Conservation (phyloP, 1,139 yeast genomes). For the Yamadazyma spencermartinsiae region DNA sequence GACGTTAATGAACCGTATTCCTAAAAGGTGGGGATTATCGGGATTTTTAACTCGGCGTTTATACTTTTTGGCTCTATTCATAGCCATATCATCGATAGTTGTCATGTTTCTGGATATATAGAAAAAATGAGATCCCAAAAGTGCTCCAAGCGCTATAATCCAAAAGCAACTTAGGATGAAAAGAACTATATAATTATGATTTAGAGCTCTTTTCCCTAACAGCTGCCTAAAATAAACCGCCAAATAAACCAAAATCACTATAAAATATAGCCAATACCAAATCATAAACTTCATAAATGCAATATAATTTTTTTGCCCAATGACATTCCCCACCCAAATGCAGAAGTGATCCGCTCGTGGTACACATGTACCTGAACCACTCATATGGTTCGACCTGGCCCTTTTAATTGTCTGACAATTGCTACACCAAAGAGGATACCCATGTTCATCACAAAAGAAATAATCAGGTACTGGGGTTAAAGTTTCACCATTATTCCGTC, state of each 20-base stretch:
- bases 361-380: slow-evolving; percentile 44
- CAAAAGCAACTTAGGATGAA: slow-evolving; percentile 42
- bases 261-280: slow-evolving; percentile 35
- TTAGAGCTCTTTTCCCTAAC: slow-evolving; percentile 29
- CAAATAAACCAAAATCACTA: slow-evolving; percentile 25
- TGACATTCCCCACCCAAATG: slow-evolving; percentile 57
- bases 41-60: slow-evolving; percentile 19
- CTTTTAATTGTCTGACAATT: slow-evolving; percentile 53
- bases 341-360: slow-evolving; percentile 69
- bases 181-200: slow-evolving; percentile 48
- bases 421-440: slow-evolving; percentile 64
- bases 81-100: slow-evolving; percentile 39
- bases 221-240: slow-evolving; percentile 27
- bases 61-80: slow-evolving; percentile 25
- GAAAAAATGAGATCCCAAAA: slow-evolving; percentile 36
- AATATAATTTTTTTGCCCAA: slow-evolving; percentile 57
- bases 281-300: slow-evolving; percentile 51
- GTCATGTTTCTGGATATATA: slow-evolving; percentile 46
- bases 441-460: slow-evolving; percentile 58
- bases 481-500: slow-evolving; percentile 8
- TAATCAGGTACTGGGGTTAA: slow-evolving; percentile 40
- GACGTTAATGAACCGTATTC: slow-evolving; percentile 35
- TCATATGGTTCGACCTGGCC: slow-evolving; percentile 58
- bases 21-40: slow-evolving; percentile 15
- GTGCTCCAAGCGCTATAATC: slow-evolving; percentile 39